A percentile compares a stretch with the other conserved stretches of the same genome.
Evolutionary conservation across 441 rosid species (phyloP).

Genomic region (Populus hybrid): DNA sequence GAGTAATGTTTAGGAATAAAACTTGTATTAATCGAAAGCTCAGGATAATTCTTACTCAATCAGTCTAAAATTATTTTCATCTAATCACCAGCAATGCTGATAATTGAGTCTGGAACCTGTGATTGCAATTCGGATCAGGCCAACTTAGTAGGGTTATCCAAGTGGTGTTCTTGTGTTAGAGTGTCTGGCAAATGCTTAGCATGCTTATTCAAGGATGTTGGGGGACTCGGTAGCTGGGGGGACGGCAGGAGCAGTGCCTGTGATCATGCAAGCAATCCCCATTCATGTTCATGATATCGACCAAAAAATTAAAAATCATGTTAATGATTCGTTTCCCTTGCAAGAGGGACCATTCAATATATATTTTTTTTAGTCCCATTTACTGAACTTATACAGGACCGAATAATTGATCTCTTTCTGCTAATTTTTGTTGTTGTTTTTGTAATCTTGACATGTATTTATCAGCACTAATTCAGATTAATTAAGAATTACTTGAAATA

Average conservation of each 20-base stretch:
- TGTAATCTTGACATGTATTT: not conserved
- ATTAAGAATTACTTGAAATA: not conserved
- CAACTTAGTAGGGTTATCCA: not conserved
- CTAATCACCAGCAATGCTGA: not conserved
- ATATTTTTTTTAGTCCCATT: not conserved
- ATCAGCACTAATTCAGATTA: not conserved
- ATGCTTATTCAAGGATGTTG: not conserved
- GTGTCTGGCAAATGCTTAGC: not conserved
- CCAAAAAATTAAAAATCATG: not conserved
- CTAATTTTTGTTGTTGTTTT: not conserved
- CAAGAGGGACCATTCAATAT: not conserved
- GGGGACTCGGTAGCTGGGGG: not conserved
- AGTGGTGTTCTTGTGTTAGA: not conserved
- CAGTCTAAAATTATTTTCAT: not conserved
- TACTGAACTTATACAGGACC: not conserved
- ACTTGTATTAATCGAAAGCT: too few relatives aligned
- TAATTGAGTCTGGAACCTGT: not conserved
- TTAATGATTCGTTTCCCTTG: not conserved
- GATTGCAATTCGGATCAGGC: not conserved
- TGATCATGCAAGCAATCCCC: not conserved
- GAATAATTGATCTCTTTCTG: slow-evolving; percentile 16
- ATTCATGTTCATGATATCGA: not conserved
- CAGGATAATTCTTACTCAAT: too few relatives aligned
- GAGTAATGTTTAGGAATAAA: too few relatives aligned
- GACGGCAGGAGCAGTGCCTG: not conserved